phyloP scores from a whole-genome alignment of 129 eudicot species.

The Pittosporum tobira region DNA sequence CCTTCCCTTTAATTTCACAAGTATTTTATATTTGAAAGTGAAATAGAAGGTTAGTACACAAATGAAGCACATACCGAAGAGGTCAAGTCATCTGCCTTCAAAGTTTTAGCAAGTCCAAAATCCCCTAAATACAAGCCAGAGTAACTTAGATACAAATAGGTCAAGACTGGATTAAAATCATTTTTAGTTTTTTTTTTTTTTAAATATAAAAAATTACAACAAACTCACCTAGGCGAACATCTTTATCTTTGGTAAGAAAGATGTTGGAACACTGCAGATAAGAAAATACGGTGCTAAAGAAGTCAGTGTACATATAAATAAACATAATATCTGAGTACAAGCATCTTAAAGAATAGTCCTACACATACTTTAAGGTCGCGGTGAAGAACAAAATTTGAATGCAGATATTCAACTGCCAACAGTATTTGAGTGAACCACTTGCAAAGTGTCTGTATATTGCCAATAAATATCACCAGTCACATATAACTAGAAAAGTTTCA shows the following conservation, averaged over 20 bases:
- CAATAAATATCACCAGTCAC: constrained; percentile 10
- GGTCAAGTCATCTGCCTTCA: constrained; percentile 97
- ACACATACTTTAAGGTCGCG: constrained; percentile 83
- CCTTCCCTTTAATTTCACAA: constrained; percentile 1
- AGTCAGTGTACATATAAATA: constrained; percentile 12
- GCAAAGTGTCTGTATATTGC: constrained; percentile 57
- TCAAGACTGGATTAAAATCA: background rate
- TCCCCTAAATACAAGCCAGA: constrained; percentile 50
- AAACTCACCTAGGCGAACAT: constrained; percentile 88
- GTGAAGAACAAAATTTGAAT: constrained; percentile 87
- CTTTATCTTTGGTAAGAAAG: constrained; percentile 95
- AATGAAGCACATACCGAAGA: constrained; percentile 69
- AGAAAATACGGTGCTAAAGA: constrained; percentile 8
- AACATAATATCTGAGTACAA: constrained; percentile 13
- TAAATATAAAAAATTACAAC: constrained; percentile 3
- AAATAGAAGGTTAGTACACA: constrained; percentile 14
- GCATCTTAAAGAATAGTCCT: constrained; percentile 9
- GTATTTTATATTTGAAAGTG: background rate
- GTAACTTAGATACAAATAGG: background rate
- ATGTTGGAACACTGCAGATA: constrained; percentile 85
- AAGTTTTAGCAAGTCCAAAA: constrained; percentile 97
- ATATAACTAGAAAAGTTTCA: background rate
- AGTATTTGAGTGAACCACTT: constrained; percentile 93
- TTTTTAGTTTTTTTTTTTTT: background rate
- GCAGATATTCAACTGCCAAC: constrained; percentile 92